Percentiles rank a stretch among this genome's conserved stretches.
Conservation (phyloP, 73 alveolate species). For the Symbiodinium natans region DNA sequence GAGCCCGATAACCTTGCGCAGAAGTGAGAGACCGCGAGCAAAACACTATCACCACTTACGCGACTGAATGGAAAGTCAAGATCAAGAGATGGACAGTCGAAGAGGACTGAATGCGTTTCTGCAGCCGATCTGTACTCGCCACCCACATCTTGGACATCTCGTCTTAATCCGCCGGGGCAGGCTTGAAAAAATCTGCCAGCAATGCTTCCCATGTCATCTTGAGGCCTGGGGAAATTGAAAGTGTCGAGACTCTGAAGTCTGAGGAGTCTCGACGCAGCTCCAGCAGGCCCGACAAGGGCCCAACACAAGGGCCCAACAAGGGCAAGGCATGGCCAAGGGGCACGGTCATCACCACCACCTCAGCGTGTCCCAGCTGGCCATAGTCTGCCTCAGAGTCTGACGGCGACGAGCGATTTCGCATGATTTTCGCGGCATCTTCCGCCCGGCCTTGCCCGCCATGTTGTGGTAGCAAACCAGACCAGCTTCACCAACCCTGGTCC, state of each 20-base stretch:
- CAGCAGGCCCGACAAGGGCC: neutral
- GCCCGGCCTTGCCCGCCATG: slow-evolving; percentile 65
- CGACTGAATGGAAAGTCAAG: too few species aligned
- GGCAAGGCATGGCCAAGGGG: neutral
- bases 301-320: neutral
- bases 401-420: neutral
- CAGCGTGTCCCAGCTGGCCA: slow-evolving; percentile 81
- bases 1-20: slow-evolving; percentile 36
- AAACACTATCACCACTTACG: too few species aligned
- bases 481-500: neutral
- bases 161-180: slow-evolving; percentile 73
- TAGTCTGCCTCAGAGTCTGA: slow-evolving; percentile 38
- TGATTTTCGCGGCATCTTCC: neutral
- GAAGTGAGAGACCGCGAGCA: too few species aligned
- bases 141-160: slow-evolving; percentile 69
- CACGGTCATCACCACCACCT: slow-evolving; percentile 59
- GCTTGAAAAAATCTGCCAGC: slow-evolving; percentile 43
- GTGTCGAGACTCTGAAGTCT: too few species aligned
- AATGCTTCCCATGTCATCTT: slow-evolving; percentile 8
- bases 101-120: neutral
- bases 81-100: too few species aligned
- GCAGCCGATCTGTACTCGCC: slow-evolving; percentile 66
- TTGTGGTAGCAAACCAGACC: slow-evolving; percentile 80
- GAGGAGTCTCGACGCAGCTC: too few species aligned
- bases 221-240: slow-evolving; percentile 25